Evolutionary conservation across 176 grass and related monocot species (phyloP).

Genomic region (Oryza meridionalis): DNA sequence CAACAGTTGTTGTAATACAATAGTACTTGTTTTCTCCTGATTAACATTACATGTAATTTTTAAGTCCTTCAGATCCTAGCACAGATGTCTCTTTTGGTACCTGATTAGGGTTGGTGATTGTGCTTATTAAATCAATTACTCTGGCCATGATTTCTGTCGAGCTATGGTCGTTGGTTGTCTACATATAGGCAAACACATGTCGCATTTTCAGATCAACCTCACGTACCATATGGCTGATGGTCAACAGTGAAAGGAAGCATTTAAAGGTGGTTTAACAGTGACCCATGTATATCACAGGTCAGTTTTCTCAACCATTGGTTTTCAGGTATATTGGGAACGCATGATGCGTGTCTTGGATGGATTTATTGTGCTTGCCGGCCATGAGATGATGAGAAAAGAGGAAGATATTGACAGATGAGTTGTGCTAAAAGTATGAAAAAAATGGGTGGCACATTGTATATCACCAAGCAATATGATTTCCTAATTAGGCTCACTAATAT

Average conservation of each 20-base stretch:
- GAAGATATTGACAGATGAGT: slow-evolving; percentile 18
- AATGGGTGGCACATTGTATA: neutral
- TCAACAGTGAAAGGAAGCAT: slow-evolving; percentile 25
- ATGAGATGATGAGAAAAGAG: slow-evolving; percentile 36
- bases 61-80: neutral
- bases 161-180: slow-evolving; percentile 20
- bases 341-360: slow-evolving; percentile 25
- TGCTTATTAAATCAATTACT: neutral
- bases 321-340: slow-evolving; percentile 26
- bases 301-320: slow-evolving; percentile 29
- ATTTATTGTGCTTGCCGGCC: slow-evolving; percentile 42
- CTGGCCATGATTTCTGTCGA: slow-evolving; percentile 10
- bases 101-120: neutral
- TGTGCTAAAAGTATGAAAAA: neutral
- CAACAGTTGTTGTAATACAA: neutral
- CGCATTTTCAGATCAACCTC: slow-evolving; percentile 24
- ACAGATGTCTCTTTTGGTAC: neutral
- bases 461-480: neutral
- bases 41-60: neutral
- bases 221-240: slow-evolving; percentile 20
- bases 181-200: neutral
- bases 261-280: slow-evolving; percentile 13
- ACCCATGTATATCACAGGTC: slow-evolving; percentile 29
- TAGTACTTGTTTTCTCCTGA: neutral
- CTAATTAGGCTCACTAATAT: neutral